A percentile compares a stretch with the other conserved stretches of the same genome.
These are phyloP conservation scores for Lichtheimia hyalospora DNA, from an alignment of 371 early-diverging fungal species.

Conservation along the genomic window DNA sequence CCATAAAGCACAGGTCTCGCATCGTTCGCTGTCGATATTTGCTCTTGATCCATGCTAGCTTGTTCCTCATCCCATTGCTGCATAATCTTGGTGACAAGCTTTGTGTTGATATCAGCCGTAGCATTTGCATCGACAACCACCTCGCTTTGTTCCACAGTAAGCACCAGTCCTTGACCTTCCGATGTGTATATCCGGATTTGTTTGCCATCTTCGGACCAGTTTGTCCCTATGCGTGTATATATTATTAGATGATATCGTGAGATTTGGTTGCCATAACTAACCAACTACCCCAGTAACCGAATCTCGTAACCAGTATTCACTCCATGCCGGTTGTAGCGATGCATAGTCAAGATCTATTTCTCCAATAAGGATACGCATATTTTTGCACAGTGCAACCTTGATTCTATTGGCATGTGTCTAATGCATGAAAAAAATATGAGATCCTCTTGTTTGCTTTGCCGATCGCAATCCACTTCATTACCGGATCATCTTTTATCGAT, in stretches of 20 bases:
- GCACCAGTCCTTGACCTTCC: conserved; percentile 8
- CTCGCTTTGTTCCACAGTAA: neutral
- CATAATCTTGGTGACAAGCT: conserved; percentile 4
- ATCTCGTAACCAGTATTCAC: neutral
- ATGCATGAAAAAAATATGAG: too few species aligned
- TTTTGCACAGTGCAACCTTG: conserved; percentile 2
- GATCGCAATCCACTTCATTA: neutral
- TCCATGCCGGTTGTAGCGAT: too few species aligned
- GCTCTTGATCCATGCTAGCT: conserved; percentile 10
- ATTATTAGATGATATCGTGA: too few species aligned
- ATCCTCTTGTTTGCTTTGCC: too few species aligned
- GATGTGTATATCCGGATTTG: conserved; percentile 2
- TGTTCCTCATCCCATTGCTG: conserved; percentile 14
- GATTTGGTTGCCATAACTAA: neutral
- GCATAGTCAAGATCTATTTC: neutral
- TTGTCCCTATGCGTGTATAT: conserved; percentile 1
- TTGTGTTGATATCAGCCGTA: conserved; percentile 3
- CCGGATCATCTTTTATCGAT: neutral
- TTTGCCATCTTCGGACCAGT: conserved; percentile 8
- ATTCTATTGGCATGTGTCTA: neutral
- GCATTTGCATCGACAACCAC: too few species aligned
- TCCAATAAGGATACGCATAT: neutral
- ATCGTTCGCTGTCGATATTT: neutral
- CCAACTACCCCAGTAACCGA: conserved; percentile 10
- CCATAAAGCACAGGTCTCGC: neutral